phyloP scores from a whole-genome alignment of 352 stramenopile genomes.

The Achlya hypogyna region DNA sequence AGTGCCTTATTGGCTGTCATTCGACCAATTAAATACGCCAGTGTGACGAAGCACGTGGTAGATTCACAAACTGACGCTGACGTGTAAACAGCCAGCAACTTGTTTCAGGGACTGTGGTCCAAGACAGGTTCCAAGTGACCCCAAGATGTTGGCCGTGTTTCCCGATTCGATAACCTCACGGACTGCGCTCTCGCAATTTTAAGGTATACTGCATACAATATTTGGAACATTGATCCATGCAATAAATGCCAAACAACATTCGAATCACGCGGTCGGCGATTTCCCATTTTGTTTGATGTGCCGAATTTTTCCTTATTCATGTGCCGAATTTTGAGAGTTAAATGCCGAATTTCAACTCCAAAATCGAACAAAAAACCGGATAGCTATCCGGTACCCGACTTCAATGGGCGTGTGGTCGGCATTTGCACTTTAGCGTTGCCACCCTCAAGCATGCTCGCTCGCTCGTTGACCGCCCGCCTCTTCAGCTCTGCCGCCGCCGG shows the following conservation, averaged over 20 bases:
- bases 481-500: constrained; percentile 51
- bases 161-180: no score
- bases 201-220: no score
- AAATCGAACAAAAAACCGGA: not conserved
- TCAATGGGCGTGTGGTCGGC: not conserved
- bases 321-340: no score
- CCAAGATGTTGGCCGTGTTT: no score
- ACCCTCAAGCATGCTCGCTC: not conserved
- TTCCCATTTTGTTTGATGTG: no score
- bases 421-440: not conserved
- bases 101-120: not conserved
- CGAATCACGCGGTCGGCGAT: no score
- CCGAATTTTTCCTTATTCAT: no score
- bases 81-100: not conserved
- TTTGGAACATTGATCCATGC: no score
- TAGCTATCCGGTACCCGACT: not conserved
- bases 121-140: not conserved
- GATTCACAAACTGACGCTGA: not conserved
- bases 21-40: not conserved
- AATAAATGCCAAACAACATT: no score
- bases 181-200: no score
- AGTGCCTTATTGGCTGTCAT: not conserved
- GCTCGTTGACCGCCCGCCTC: not conserved
- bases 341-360: not conserved
- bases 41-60: not conserved